A percentile compares a stretch with the other conserved stretches of the same genome.
phyloP scores from a whole-genome alignment of 345 rosid species.

The Atalantia buxifolia region DNA sequence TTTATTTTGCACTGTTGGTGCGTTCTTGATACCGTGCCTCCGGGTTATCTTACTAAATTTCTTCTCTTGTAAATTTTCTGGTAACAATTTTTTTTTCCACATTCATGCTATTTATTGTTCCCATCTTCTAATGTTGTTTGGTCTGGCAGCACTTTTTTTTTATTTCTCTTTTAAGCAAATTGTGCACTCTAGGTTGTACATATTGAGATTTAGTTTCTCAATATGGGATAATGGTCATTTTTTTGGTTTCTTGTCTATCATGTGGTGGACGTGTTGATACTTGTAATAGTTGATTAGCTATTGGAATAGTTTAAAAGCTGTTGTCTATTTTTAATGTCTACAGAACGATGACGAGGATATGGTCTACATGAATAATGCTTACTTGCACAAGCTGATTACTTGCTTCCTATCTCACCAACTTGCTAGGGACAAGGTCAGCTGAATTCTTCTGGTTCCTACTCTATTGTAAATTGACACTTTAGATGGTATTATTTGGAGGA shows the following conservation, averaged over 20 bases:
- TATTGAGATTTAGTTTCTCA: neutral
- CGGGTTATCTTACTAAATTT: neutral
- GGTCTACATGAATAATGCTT: constrained; percentile 85
- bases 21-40: neutral
- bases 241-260: neutral
- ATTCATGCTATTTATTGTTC: neutral
- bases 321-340: constrained; percentile 24
- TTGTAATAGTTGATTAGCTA: constrained; percentile 12
- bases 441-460: constrained; percentile 4
- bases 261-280: neutral
- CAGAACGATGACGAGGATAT: constrained; percentile 95
- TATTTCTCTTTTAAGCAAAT: neutral
- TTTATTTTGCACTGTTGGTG: neutral
- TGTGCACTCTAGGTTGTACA: neutral
- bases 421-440: constrained; percentile 86
- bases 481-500: neutral
- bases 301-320: constrained; percentile 10
- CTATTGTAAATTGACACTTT: neutral
- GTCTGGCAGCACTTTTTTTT: neutral
- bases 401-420: constrained; percentile 87
- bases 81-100: neutral
- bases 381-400: constrained; percentile 83
- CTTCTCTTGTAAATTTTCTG: neutral
- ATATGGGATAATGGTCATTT: neutral
- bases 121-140: neutral